Conservation (phyloP, 2,329 filamentous ascomycete genomes). For the Xylaria sp. region DNA sequence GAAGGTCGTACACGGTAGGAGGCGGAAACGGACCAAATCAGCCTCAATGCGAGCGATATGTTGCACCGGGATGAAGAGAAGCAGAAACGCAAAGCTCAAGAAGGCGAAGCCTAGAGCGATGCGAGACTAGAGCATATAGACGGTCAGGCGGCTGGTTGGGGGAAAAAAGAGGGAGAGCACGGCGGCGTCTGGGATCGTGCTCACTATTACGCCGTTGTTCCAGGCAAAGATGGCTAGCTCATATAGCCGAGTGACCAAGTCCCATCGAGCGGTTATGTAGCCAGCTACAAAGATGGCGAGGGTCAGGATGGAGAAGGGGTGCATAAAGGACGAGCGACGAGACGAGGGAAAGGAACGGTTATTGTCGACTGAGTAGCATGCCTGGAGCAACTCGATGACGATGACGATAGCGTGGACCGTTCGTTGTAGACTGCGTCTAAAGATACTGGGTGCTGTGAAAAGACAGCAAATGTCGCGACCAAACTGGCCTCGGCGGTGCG, state of each 20-base stretch:
- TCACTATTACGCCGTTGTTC: conserved; percentile 96
- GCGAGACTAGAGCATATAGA: conserved; percentile 70
- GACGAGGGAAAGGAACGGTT: conserved; percentile 55
- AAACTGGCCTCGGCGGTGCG: background rate
- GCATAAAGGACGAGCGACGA: conserved; percentile 69
- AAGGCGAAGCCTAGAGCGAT: conserved; percentile 86
- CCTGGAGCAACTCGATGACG: conserved; percentile 31
- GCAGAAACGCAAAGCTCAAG: conserved; percentile 84
- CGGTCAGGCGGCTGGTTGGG: conserved; percentile 2
- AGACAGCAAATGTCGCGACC: background rate
- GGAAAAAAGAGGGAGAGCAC: background rate
- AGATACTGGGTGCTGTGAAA: background rate
- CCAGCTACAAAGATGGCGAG: conserved; percentile 99
- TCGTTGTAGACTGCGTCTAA: background rate
- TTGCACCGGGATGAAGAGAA: conserved; percentile 85
- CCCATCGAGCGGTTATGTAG: conserved; percentile 99
- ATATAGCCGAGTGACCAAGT: conserved; percentile 95
- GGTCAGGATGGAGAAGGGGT: conserved; percentile 96
- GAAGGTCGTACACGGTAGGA: background rate
- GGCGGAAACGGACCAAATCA: conserved; percentile 71
- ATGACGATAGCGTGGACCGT: conserved; percentile 7
- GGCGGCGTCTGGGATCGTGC: conserved; percentile 45
- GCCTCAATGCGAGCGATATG: conserved; percentile 84
- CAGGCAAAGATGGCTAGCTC: conserved; percentile 97
- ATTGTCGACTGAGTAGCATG: conserved; percentile 47